Evolutionary conservation across 208 protist genomes (phyloP).

Genomic region (Acanthamoeba sp.): DNA sequence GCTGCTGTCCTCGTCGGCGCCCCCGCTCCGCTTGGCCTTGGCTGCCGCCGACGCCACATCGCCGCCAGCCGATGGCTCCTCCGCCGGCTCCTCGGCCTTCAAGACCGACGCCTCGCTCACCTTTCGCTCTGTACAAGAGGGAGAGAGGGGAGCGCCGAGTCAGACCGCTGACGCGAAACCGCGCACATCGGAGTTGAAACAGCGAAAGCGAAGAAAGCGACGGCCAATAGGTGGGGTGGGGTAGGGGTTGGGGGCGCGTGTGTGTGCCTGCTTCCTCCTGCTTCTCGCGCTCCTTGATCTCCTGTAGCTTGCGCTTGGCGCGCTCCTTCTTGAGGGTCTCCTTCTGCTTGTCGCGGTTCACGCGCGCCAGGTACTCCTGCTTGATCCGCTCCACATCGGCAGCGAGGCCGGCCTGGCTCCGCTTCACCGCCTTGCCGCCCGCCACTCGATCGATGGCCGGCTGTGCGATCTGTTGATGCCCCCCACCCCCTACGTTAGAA

Average conservation of each 20-base stretch:
- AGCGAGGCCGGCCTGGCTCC: neutral
- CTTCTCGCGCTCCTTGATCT: slow-evolving; percentile 47
- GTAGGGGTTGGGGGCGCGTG: neutral
- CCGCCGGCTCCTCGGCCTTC: neutral
- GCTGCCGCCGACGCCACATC: neutral
- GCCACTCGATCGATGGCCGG: slow-evolving; percentile 18
- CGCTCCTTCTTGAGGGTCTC: slow-evolving; percentile 37
- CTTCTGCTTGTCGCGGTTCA: neutral
- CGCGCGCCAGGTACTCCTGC: slow-evolving; percentile 46
- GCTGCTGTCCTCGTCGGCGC: neutral
- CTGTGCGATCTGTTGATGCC: slow-evolving; percentile 4
- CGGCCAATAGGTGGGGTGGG: neutral
- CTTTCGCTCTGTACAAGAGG: slow-evolving; percentile 35
- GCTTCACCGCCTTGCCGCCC: neutral
- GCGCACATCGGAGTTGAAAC: neutral
- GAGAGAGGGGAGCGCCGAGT: neutral
- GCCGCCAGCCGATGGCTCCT: neutral
- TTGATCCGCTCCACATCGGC: slow-evolving; percentile 56
- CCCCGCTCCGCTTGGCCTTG: neutral
- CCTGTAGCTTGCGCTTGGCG: slow-evolving; percentile 14
- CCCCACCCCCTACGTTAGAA: neutral
- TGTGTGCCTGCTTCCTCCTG: neutral
- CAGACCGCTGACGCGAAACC: too few species aligned
- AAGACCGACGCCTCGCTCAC: neutral
- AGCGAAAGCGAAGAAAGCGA: neutral